Evolutionary conservation across 2,329 filamentous ascomycete species (phyloP).

Genomic region (Tolypocladium amazonense): DNA sequence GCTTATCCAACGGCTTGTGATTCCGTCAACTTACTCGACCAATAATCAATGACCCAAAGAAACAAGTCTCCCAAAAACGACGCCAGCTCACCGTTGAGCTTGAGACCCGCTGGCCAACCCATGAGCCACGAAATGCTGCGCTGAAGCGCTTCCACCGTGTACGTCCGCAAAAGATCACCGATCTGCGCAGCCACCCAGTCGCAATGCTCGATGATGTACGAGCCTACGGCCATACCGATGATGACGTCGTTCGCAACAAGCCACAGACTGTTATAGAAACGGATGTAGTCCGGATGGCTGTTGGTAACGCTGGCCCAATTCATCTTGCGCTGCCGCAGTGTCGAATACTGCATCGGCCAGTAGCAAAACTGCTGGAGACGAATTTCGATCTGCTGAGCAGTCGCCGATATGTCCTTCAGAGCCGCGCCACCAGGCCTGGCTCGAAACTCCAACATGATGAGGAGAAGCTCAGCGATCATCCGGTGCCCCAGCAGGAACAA

Average conservation of each 20-base stretch:
- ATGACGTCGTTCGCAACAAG: constrained; percentile 98
- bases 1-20: not conserved
- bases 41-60: constrained; percentile 97
- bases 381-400: constrained; percentile 94
- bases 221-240: constrained; percentile 91
- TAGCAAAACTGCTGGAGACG: constrained; percentile 97
- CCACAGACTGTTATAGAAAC: constrained; percentile 98
- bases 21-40: constrained; percentile 55
- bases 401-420: constrained; percentile 90
- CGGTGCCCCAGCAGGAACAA: constrained; percentile 70
- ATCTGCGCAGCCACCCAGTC: constrained; percentile 74
- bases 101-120: constrained; percentile 89
- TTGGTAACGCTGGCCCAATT: constrained; percentile 95
- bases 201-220: constrained; percentile 94
- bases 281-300: constrained; percentile 94
- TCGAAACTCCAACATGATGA: constrained; percentile 77
- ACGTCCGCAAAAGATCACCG: constrained; percentile 62
- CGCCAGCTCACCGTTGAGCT: constrained; percentile 88
- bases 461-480: constrained; percentile 65
- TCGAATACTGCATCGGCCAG: constrained; percentile 95
- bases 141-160: constrained; percentile 81
- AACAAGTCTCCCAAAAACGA: constrained; percentile 93
- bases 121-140: constrained; percentile 91
- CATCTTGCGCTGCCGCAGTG: constrained; percentile 74
- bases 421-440: constrained; percentile 68